Conservation (phyloP, 108 stramenopile genomes). For the Skeletonema grethae region DNA sequence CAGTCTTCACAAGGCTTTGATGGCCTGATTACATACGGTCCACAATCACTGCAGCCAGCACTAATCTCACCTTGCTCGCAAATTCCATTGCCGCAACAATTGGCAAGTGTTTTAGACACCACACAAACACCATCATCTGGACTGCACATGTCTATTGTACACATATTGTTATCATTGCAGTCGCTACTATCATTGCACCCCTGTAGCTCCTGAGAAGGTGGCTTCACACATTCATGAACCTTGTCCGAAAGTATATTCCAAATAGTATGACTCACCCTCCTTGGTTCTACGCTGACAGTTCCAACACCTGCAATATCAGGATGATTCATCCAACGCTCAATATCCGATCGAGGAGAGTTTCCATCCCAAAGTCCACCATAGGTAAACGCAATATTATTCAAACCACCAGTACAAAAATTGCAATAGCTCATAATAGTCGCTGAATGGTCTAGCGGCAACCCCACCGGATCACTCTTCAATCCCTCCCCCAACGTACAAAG, state of each 20-base stretch:
- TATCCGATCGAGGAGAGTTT: constrained; percentile 10
- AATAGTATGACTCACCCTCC: constrained; percentile 21
- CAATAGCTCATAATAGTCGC: constrained; percentile 48
- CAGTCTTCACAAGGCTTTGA: constrained; percentile 21
- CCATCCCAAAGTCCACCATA: constrained; percentile 42
- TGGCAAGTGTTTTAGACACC: constrained; percentile 7
- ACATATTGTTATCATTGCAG: constrained; percentile 28
- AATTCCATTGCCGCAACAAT: constrained; percentile 40
- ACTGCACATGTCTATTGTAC: constrained; percentile 26
- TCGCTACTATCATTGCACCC: constrained; percentile 28
- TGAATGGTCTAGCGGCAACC: constrained; percentile 22
- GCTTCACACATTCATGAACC: constrained; percentile 14
- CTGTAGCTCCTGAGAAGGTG: constrained; percentile 12
- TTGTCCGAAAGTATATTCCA: constrained; percentile 25
- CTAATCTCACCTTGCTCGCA: constrained; percentile 31
- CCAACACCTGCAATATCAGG: constrained; percentile 19
- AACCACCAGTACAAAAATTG: constrained; percentile 40
- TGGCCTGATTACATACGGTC: constrained; percentile 25
- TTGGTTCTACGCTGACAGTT: constrained; percentile 31
- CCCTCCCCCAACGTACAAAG: constrained; percentile 2
- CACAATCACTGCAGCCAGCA: constrained; percentile 21
- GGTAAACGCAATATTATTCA: constrained; percentile 29
- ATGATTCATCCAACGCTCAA: constrained; percentile 25
- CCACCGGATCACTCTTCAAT: constrained; percentile 14
- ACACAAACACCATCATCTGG: constrained; percentile 6